A percentile compares a stretch with the other conserved stretches of the same genome.
These are phyloP conservation scores for Allomyces arbusculus DNA, from an alignment of 192 early-diverging fungal genomes.

Conservation along the genomic window DNA sequence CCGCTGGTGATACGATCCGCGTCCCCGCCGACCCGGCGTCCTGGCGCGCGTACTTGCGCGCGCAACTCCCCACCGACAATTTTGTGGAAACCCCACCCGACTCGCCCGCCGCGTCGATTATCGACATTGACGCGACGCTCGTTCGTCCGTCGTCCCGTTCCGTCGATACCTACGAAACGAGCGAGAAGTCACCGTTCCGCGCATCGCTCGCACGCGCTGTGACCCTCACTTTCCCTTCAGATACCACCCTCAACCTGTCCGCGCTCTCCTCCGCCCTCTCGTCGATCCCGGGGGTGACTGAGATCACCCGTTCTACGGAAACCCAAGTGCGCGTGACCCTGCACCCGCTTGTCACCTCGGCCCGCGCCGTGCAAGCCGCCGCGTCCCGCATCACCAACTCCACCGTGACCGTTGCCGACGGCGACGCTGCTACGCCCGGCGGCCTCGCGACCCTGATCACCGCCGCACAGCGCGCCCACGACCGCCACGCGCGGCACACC, in stretches of 20 bases:
- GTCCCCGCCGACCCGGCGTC: slow-evolving; percentile 10
- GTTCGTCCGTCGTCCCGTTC: not conserved
- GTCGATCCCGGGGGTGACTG: slow-evolving; percentile 7
- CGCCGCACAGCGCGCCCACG: slow-evolving; percentile 15
- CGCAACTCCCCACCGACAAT: not conserved
- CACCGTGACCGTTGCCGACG: slow-evolving; percentile 23
- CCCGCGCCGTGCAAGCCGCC: slow-evolving; percentile 20
- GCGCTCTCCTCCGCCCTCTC: not conserved
- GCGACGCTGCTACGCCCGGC: slow-evolving; percentile 31
- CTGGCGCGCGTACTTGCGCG: not conserved
- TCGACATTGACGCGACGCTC: not conserved
- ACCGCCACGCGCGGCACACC: slow-evolving; percentile 21
- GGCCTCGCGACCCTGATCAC: slow-evolving; percentile 7
- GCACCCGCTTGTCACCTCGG: slow-evolving; percentile 10
- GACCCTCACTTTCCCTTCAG: not conserved
- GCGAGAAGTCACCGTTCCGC: not conserved
- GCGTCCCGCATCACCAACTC: slow-evolving; percentile 44
- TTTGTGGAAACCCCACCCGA: slow-evolving; percentile 7
- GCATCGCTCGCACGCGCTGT: not conserved
- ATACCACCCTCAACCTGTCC: not conserved
- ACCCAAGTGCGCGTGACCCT: not conserved
- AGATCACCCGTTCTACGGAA: not conserved
- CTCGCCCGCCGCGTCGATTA: slow-evolving; percentile 18
- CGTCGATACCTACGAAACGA: no score
- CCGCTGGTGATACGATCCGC: not conserved